These are phyloP conservation scores for Diaporthe longicolla DNA, from an alignment of 2,329 filamentous ascomycete species.

Conservation along the genomic window DNA sequence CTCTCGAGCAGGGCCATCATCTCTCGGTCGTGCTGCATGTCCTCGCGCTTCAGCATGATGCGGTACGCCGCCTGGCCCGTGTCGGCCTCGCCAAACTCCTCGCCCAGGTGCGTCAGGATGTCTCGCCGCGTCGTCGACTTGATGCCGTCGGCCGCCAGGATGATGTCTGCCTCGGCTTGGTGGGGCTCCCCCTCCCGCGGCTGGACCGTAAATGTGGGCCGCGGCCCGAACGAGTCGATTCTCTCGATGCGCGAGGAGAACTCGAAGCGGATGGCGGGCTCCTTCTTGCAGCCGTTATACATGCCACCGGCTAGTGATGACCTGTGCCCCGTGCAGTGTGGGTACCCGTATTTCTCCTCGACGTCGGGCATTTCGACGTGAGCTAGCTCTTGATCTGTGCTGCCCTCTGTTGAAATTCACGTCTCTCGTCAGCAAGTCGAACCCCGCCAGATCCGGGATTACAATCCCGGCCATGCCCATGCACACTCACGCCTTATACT, in stretches of 20 bases:
- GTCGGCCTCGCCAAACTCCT: conserved; percentile 71
- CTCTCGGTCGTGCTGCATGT: conserved; percentile 76
- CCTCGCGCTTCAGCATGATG: conserved; percentile 79
- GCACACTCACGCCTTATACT: conserved; percentile 74
- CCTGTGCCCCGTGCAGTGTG: conserved; percentile 86
- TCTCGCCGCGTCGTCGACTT: conserved; percentile 65
- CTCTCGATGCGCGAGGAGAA: conserved; percentile 71
- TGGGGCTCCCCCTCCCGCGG: conserved; percentile 70
- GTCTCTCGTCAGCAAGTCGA: conserved; percentile 1
- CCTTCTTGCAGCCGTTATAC: conserved; percentile 76
- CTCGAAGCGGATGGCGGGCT: conserved; percentile 76
- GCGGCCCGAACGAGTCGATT: conserved; percentile 71
- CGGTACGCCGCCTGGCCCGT: conserved; percentile 85
- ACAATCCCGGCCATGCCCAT: no score
- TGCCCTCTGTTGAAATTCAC: conserved; percentile 66
- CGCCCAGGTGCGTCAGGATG: conserved; percentile 67
- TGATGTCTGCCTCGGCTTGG: conserved; percentile 66
- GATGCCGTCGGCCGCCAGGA: conserved; percentile 70
- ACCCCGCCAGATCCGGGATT: neutral
- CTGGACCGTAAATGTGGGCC: conserved; percentile 71
- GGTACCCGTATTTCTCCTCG: conserved; percentile 76
- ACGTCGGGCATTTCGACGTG: conserved; percentile 80
- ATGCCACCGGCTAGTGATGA: conserved; percentile 78
- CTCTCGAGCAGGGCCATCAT: conserved; percentile 76
- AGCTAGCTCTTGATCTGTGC: conserved; percentile 77